Percentiles rank a stretch among this genome's conserved stretches.
Evolutionary conservation across 179 eudicot genomes (phyloP).

Genomic region (Vitellaria paradoxa): DNA sequence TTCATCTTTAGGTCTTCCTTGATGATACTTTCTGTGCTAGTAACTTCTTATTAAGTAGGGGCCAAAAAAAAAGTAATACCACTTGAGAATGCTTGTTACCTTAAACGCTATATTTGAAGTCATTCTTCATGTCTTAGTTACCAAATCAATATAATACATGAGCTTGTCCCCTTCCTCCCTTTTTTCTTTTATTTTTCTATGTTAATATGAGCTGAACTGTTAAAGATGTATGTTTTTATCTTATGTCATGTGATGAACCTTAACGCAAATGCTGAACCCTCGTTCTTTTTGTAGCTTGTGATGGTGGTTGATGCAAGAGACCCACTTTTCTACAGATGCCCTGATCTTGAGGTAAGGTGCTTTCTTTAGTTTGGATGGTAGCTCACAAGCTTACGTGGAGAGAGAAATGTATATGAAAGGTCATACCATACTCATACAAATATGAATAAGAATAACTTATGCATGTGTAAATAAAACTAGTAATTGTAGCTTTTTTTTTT

Average conservation of each 20-base stretch:
- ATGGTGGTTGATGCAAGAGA: conserved; percentile 98
- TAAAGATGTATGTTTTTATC: neutral
- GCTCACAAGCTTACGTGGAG: neutral
- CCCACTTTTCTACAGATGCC: conserved; percentile 94
- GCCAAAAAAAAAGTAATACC: neutral
- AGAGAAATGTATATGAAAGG: neutral
- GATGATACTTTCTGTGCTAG: neutral
- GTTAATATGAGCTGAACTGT: neutral
- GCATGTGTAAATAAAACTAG: too few species aligned
- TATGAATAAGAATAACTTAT: too few species aligned
- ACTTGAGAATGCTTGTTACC: neutral
- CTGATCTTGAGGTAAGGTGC: conserved; percentile 86
- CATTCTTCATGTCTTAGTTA: neutral
- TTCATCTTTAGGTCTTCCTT: too few species aligned
- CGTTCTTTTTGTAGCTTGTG: conserved; percentile 62
- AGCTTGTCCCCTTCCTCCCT: too few species aligned
- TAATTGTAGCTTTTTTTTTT: too few species aligned
- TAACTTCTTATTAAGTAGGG: neutral
- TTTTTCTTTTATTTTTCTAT: neutral
- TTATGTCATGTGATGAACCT: neutral
- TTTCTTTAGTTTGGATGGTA: conserved; percentile 8
- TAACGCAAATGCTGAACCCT: conserved; percentile 2
- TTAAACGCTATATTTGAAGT: neutral
- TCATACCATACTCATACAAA: too few species aligned
- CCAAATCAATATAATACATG: neutral